Percentiles rank a stretch among this genome's conserved stretches.
Evolutionary conservation across 306 rosid genomes (phyloP).

Genomic region (Glycine latifolia): DNA sequence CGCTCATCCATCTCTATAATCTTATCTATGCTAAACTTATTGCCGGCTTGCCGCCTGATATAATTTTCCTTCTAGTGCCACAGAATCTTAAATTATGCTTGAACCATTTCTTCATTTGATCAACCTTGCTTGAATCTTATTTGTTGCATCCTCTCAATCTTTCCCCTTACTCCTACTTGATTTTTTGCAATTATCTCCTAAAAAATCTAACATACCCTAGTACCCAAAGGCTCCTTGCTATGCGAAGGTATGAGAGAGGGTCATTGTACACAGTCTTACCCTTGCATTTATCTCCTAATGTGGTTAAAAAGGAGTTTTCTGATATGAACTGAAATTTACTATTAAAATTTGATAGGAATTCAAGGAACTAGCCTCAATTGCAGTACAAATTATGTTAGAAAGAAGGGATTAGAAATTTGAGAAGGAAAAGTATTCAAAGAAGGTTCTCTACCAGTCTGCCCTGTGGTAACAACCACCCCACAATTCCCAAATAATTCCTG

Average conservation of each 20-base stretch:
- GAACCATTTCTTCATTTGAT: neutral
- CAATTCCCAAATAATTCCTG: neutral
- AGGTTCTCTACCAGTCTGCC: neutral
- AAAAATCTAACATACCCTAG: too few relatives aligned
- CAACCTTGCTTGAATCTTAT: neutral
- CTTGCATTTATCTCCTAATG: neutral
- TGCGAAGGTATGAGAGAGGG: too few relatives aligned
- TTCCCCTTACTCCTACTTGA: neutral
- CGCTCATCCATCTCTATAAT: neutral
- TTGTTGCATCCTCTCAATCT: neutral
- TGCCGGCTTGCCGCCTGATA: neutral
- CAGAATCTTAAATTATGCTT: neutral
- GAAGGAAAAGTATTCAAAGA: neutral
- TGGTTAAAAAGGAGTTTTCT: neutral
- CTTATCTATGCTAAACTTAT: neutral
- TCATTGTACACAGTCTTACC: too few relatives aligned
- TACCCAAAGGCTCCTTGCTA: too few relatives aligned
- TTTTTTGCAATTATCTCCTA: slow-evolving; percentile 1
- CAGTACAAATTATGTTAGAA: neutral
- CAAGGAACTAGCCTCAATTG: neutral
- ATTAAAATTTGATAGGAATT: neutral
- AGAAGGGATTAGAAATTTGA: neutral
- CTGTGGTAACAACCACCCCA: neutral
- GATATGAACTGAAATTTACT: neutral
- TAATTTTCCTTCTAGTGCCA: neutral